Evolutionary conservation across 768 basidiomycete genomes (phyloP), one percentile per base, ranked within the genome.

Genomic region (Kockovaella imperatae): DNA sequence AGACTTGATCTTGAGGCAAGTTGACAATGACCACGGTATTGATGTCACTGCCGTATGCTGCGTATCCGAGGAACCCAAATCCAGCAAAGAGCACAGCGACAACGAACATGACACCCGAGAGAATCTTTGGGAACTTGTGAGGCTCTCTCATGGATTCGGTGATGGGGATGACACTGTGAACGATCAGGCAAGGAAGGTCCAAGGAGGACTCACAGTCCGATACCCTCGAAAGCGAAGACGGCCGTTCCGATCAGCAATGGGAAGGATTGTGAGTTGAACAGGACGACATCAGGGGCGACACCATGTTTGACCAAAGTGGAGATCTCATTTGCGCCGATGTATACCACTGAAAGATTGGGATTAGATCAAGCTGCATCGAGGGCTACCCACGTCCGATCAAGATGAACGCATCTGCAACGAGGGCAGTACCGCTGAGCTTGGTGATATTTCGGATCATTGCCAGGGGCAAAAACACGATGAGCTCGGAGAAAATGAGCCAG

Each of bases 211-310:
- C 57, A 85, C 83, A 97, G 75, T 40, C 93, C 95, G 57, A 99
- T 88, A 7, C 93, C 93, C 72, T 99, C 93, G 60, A 97, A 99
- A 1, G 95, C 88, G 72, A 97, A 97, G 25, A 96, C 93, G 3
- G 95, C 93, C 20, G 95, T 96, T 6, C 90, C 95, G 49, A 99
- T 85, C 52, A 99, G 80, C 17, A 97, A 74, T 0, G 93, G 83
- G 74, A 88, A 99, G 56, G 87, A 84, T 63, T 80, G 83, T 3
- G 81, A 68, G 71, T 99, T 99, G 75, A 97, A 97, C 69, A 88
- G 56, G 61, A 80, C 77, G 30, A 96, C 78, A 45, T 88, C 78
- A n/a, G n/a, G n/a, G 13, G 86, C 86, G 15, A 86, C 72, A 4
- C 95, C 95, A 8, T 76, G 70, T 3, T 77, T 62, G 1, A 76